Evolutionary conservation across 2,329 filamentous ascomycete genomes (phyloP), one percentile per base, ranked within the genome.

Genomic region (Simplicillium sp.): DNA sequence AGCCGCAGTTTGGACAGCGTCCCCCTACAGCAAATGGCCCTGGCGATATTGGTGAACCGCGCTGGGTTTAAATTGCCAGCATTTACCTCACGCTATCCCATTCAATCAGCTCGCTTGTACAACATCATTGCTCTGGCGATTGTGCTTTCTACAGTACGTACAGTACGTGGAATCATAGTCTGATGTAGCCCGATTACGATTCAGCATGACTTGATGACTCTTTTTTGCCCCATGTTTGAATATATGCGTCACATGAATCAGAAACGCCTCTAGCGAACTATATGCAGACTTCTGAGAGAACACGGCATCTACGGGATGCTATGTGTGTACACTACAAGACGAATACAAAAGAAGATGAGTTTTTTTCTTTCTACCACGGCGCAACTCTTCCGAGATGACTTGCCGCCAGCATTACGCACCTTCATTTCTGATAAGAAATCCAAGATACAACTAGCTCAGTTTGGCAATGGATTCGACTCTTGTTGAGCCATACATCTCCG

Each of bases 191-290:
- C 51, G 51, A 51, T 59, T 46, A 60, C 54, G 59, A 62, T 45
- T 47, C 53, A 52, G 52, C 55, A 66, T 55, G 60, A 66, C 49
- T 56, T 65, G 54, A 66, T 55, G 61, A 66, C 54, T 62, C 57
- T 58, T 54, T 50, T 58, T 58, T 52, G 47, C 42, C 48, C 53
- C 52, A 50, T 60, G 57, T 61, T 55, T 55, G 51, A 54, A 49
- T 53, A 55, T 44, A 36, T 14, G 36, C 37, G 38, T 20, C 37
- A 20, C 31, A 28, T 28, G 48, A 44, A 47, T 48, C 36, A 43
- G 44, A 54, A 46, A 9, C 8, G n/a, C 20, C 20, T 25, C 20
- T 31, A 13, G 13, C 7, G n/a, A 17, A 31, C 37, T 20, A n/a
- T 34, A 25, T 16, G 37, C 20, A 17, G 20, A 29, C 16, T 36